These are phyloP conservation scores for Physcia stellaris DNA, from an alignment of 495 filamentous ascomycete genomes.

Conservation along the genomic window DNA sequence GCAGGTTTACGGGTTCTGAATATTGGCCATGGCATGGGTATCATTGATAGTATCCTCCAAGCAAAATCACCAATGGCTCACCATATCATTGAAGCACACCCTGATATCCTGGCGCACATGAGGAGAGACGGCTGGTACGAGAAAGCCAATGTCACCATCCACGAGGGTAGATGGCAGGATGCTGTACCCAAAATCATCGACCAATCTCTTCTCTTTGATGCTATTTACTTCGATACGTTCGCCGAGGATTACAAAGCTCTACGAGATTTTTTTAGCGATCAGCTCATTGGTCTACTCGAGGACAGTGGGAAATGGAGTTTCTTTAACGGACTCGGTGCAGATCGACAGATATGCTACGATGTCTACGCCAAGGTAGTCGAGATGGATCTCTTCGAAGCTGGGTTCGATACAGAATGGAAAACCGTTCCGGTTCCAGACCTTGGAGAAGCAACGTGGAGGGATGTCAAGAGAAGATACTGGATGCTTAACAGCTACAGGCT, in stretches of 20 bases:
- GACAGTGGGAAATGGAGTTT: slow-evolving; percentile 64
- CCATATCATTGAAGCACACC: slow-evolving; percentile 90
- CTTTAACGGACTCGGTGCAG: slow-evolving; percentile 92
- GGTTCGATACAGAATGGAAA: slow-evolving; percentile 80
- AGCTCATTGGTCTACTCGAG: slow-evolving; percentile 59
- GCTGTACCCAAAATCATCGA: slow-evolving; percentile 56
- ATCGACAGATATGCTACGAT: slow-evolving; percentile 85
- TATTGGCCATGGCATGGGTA: slow-evolving; percentile 93
- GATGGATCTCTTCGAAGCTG: slow-evolving; percentile 82
- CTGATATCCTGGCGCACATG: slow-evolving; percentile 62
- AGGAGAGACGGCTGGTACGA: slow-evolving; percentile 45
- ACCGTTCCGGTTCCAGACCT: slow-evolving; percentile 53
- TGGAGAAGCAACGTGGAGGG: slow-evolving; percentile 56
- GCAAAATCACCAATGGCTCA: slow-evolving; percentile 47
- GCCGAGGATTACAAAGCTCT: slow-evolving; percentile 83
- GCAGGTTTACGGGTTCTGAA: slow-evolving; percentile 65
- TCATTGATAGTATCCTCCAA: slow-evolving; percentile 77
- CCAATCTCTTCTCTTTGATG: slow-evolving; percentile 65
- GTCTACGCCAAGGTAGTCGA: slow-evolving; percentile 89
- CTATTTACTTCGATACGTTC: slow-evolving; percentile 96
- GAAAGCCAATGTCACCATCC: slow-evolving; percentile 48
- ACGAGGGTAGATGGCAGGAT: slow-evolving; percentile 77
- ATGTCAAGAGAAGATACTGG: slow-evolving; percentile 81
- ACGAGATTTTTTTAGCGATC: slow-evolving; percentile 76
- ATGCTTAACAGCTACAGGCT: slow-evolving; percentile 60